phyloP scores from a whole-genome alignment of 768 basidiomycete genomes.

The Tricholoma hemisulphureum region DNA sequence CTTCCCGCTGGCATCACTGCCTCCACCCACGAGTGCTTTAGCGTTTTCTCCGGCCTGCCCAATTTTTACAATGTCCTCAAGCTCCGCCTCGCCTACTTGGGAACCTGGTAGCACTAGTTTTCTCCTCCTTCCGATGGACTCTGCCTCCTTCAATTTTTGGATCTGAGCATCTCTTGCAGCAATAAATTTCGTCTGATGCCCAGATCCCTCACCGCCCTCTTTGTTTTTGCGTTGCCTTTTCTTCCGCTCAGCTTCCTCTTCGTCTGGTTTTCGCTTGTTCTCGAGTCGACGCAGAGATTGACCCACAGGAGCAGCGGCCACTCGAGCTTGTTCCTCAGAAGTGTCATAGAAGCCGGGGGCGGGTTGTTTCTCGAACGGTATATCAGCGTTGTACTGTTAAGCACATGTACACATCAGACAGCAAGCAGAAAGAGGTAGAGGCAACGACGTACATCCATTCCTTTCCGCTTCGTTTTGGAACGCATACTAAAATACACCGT shows the following conservation, averaged over 20 bases:
- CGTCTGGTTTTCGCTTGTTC: constrained; percentile 92
- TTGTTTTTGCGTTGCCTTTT: constrained; percentile 77
- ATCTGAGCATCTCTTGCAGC: constrained; percentile 98
- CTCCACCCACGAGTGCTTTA: constrained; percentile 78
- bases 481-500: constrained; percentile 60
- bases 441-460: constrained; percentile 81
- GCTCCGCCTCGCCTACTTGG: constrained; percentile 90
- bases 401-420: background rate
- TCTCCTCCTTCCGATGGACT: constrained; percentile 85
- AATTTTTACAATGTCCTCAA: constrained; percentile 99
- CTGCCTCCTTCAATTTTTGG: constrained; percentile 95
- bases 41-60: constrained; percentile 90
- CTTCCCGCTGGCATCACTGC: constrained; percentile 80
- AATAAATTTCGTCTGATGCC: constrained; percentile 89
- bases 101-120: constrained; percentile 83
- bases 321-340: constrained; percentile 85
- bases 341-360: constrained; percentile 98
- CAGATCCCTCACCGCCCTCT: constrained; percentile 54
- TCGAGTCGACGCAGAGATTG: constrained; percentile 89
- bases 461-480: constrained; percentile 91
- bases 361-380: constrained; percentile 96
- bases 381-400: constrained; percentile 90
- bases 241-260: constrained; percentile 90
- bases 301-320: constrained; percentile 86
- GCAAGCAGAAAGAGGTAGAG: constrained; percentile 1